Conservation (phyloP, 148 eudicot species). For the Fagopyrum esculentum region DNA sequence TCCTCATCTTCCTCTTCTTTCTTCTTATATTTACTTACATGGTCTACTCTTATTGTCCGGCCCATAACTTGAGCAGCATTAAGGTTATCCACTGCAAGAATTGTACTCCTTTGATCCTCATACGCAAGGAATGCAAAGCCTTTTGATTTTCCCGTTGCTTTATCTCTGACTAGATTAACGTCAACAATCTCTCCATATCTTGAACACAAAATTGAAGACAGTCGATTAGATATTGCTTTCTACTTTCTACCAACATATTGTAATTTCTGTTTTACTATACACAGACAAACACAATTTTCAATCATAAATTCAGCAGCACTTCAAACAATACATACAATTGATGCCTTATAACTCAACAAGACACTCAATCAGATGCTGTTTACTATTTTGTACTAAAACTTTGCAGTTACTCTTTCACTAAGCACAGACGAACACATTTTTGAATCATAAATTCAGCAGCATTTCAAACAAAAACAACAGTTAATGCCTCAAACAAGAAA, state of each 20-base stretch:
- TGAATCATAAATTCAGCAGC: neutral
- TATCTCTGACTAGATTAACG: conserved; percentile 85
- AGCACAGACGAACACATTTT: neutral
- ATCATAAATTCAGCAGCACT: neutral
- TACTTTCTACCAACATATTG: neutral
- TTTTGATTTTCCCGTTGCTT: conserved; percentile 86
- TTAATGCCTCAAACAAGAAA: neutral
- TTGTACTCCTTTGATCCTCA: conserved; percentile 96
- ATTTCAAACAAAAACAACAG: neutral
- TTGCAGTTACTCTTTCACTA: neutral
- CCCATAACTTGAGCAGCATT: conserved; percentile 85
- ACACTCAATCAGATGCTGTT: neutral
- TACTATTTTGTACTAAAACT: neutral
- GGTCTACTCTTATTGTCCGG: conserved; percentile 83
- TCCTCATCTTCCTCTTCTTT: conserved; percentile 97
- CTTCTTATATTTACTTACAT: conserved; percentile 76
- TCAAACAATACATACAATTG: too few species aligned
- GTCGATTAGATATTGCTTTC: neutral
- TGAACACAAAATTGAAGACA: conserved; percentile 3
- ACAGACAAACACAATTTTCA: neutral
- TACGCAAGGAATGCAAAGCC: conserved; percentile 91
- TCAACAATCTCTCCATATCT: conserved; percentile 94
- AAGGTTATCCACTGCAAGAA: conserved; percentile 88
- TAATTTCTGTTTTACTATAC: neutral
- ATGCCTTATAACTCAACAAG: neutral